Conservation (phyloP, 805 yeast species). For the Starmerella vaccinii region DNA sequence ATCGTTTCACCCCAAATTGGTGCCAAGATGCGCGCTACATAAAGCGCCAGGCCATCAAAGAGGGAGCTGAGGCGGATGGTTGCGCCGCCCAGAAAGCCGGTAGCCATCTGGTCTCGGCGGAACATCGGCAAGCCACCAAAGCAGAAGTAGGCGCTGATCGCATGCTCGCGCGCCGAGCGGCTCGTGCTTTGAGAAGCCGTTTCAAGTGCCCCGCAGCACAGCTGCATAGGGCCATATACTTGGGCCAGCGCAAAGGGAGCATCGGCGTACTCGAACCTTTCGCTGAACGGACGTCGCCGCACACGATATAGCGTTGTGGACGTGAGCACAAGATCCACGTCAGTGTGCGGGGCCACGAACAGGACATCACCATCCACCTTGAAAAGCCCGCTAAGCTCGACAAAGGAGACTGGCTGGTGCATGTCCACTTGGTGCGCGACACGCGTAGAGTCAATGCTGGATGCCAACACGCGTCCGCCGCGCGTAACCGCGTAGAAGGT, state of each 20-base stretch:
- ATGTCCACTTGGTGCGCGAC: constrained; percentile 55
- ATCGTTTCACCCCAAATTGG: constrained; percentile 69
- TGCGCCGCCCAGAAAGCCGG: constrained; percentile 17
- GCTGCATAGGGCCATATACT: constrained; percentile 78
- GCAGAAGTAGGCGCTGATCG: constrained; percentile 23
- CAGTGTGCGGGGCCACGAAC: constrained; percentile 54
- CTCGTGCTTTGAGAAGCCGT: constrained; percentile 58
- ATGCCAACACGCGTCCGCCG: constrained; percentile 20
- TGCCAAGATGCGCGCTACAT: constrained; percentile 67
- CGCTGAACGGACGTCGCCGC: constrained; percentile 70
- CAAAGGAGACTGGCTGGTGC: constrained; percentile 30
- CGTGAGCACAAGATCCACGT: constrained; percentile 74
- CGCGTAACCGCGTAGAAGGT: constrained; percentile 2
- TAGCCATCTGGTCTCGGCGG: constrained; percentile 20
- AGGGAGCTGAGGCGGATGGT: constrained; percentile 78
- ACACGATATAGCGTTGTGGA: constrained; percentile 65
- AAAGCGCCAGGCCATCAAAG: constrained; percentile 75
- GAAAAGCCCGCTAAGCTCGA: constrained; percentile 39
- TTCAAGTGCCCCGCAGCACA: constrained; percentile 79
- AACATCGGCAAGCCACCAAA: constrained; percentile 27
- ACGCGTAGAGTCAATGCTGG: constrained; percentile 75
- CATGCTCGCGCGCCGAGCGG: constrained; percentile 35
- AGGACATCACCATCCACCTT: constrained; percentile 55
- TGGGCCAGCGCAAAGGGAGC: constrained; percentile 55
- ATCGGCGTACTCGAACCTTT: constrained; percentile 54